Evolutionary conservation across 2,329 filamentous ascomycete species (phyloP).

Genomic region (Cercospora zeae-maydis): DNA sequence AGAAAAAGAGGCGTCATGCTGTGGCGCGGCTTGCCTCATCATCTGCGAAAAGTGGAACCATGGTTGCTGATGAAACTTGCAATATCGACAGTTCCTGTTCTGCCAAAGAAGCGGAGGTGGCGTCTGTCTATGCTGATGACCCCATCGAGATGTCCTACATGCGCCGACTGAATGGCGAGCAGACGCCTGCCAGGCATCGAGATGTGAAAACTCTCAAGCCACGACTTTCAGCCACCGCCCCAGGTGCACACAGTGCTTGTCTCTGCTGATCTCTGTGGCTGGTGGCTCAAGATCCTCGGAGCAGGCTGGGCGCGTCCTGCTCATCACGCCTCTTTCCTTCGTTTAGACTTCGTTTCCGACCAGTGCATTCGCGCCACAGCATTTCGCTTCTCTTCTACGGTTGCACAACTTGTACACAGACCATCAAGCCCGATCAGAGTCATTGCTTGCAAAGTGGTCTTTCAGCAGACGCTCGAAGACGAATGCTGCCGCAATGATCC

Average conservation of each 20-base stretch:
- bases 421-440: background rate
- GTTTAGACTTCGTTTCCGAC: background rate
- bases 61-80: background rate
- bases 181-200: background rate
- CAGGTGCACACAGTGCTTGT: background rate
- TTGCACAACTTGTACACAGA: background rate
- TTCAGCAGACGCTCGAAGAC: background rate
- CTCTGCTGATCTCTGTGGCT: background rate
- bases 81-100: background rate
- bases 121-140: background rate
- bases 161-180: too few relatives aligned
- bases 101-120: background rate
- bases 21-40: background rate
- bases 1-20: slow-evolving; percentile 4
- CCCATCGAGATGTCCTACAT: background rate
- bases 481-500: background rate
- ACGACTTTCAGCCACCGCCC: background rate
- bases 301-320: background rate
- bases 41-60: background rate
- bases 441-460: background rate
- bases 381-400: background rate
- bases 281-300: background rate
- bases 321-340: background rate
- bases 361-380: background rate
- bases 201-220: background rate